Conservation (phyloP, 805 yeast species). For the Pichia rugopelliculosa region DNA sequence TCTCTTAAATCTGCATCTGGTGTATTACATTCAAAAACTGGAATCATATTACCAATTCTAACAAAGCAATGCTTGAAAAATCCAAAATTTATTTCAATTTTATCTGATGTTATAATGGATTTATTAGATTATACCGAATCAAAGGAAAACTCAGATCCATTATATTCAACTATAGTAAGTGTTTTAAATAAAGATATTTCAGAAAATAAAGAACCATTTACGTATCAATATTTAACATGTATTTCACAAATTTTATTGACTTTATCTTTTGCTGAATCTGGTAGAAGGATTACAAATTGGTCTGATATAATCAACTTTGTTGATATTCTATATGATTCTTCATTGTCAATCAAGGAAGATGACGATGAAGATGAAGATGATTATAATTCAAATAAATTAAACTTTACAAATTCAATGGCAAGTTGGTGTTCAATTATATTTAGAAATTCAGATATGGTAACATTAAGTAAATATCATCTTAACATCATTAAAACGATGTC, state of each 20-base stretch:
- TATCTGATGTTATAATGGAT: conserved; percentile 52
- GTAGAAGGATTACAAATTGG: conserved; percentile 58
- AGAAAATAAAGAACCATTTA: conserved; percentile 6
- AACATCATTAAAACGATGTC: conserved; percentile 35
- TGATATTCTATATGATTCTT: conserved; percentile 8
- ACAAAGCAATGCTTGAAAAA: conserved; percentile 15
- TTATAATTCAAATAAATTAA: conserved; percentile 6
- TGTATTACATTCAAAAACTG: conserved; percentile 67
- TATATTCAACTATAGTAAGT: conserved; percentile 34
- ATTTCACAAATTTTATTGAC: conserved; percentile 38
- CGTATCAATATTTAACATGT: conserved; percentile 21
- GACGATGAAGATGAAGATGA: conserved; percentile 11
- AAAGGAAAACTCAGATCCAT: conserved; percentile 36
- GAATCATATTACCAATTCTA: conserved; percentile 38
- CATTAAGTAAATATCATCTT: conserved; percentile 41
- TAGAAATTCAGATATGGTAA: conserved; percentile 42
- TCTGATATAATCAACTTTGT: conserved; percentile 14
- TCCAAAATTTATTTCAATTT: conserved; percentile 33
- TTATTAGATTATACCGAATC: conserved; percentile 45
- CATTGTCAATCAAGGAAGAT: conserved; percentile 2
- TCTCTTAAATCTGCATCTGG: conserved; percentile 66
- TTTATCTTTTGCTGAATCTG: conserved; percentile 61
- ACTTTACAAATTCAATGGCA: conserved; percentile 27
- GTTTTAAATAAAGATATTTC: conserved; percentile 7
- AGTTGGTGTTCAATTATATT: conserved; percentile 43